Conservation (phyloP, 805 yeast species). For the Candida maesae region DNA sequence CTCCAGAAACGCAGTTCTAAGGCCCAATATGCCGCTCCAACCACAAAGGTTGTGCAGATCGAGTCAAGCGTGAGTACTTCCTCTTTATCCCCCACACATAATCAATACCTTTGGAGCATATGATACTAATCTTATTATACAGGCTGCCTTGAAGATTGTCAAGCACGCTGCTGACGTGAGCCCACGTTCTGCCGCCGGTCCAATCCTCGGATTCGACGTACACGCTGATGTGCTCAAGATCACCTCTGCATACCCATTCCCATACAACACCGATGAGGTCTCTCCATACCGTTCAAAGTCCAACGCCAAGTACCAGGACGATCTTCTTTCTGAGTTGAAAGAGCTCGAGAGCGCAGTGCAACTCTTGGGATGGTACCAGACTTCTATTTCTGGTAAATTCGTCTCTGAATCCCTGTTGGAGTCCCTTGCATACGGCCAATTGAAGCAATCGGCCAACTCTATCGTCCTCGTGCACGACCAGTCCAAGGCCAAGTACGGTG, state of each 20-base stretch:
- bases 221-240: conserved; percentile 41
- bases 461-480: conserved; percentile 68
- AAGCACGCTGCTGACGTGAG: conserved; percentile 63
- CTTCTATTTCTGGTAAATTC: conserved; percentile 65
- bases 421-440: conserved; percentile 61
- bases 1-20: background rate
- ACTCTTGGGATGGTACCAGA: conserved; percentile 78
- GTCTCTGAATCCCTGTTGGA: conserved; percentile 66
- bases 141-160: conserved; percentile 44
- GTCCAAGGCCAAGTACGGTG: conserved; percentile 58
- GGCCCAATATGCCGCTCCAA: conserved; percentile 18
- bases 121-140: conserved; percentile 4
- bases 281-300: conserved; percentile 57
- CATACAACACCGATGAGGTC: conserved; percentile 53
- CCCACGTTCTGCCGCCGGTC: conserved; percentile 64
- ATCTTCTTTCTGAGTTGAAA: conserved; percentile 57
- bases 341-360: conserved; percentile 64
- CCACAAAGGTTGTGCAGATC: conserved; percentile 18
- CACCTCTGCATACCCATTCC: conserved; percentile 67
- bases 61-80: conserved; percentile 13
- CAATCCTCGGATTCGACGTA: conserved; percentile 70
- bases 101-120: background rate
- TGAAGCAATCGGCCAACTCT: conserved; percentile 44
- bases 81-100: background rate
- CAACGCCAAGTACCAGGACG: conserved; percentile 66